Percentiles rank a stretch among this genome's conserved stretches.
These are phyloP conservation scores for Colletotrichum ledebouriae DNA, from an alignment of 2,329 filamentous ascomycete species.

Conservation along the genomic window DNA sequence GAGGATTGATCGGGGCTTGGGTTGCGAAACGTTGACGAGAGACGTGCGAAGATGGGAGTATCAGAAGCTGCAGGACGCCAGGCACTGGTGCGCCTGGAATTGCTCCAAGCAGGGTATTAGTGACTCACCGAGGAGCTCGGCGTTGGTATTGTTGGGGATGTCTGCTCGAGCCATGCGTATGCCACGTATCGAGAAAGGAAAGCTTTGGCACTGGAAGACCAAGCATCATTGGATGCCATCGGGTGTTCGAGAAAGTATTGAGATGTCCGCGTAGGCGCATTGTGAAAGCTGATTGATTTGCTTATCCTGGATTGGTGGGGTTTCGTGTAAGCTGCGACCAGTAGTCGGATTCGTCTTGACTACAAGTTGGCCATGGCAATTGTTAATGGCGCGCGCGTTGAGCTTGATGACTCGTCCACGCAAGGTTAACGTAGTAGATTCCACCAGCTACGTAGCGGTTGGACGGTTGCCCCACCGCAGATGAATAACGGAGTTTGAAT, in stretches of 20 bases:
- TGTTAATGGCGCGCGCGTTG: not conserved
- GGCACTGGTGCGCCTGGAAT: constrained; percentile 1
- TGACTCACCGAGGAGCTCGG: constrained; percentile 2
- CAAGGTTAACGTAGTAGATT: constrained; percentile 37
- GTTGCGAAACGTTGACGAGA: constrained; percentile 29
- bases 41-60: not conserved
- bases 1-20: constrained; percentile 33
- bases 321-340: too few species aligned
- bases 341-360: too few species aligned
- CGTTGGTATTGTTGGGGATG: constrained; percentile 4
- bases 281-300: constrained; percentile 5
- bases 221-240: not conserved
- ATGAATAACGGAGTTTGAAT: constrained; percentile 24
- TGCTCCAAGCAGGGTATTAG: not conserved
- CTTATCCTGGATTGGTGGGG: not conserved
- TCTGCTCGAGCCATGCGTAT: constrained; percentile 6
- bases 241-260: not conserved
- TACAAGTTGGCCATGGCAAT: not conserved
- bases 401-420: constrained; percentile 33
- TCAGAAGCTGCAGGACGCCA: not conserved
- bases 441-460: constrained; percentile 31
- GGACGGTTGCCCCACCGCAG: constrained; percentile 26
- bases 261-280: not conserved
- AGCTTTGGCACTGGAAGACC: constrained; percentile 3
- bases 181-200: not conserved